These are phyloP conservation scores for Aspergillus ochraceoroseus DNA, from an alignment of 2,329 filamentous ascomycete species.

Conservation along the genomic window DNA sequence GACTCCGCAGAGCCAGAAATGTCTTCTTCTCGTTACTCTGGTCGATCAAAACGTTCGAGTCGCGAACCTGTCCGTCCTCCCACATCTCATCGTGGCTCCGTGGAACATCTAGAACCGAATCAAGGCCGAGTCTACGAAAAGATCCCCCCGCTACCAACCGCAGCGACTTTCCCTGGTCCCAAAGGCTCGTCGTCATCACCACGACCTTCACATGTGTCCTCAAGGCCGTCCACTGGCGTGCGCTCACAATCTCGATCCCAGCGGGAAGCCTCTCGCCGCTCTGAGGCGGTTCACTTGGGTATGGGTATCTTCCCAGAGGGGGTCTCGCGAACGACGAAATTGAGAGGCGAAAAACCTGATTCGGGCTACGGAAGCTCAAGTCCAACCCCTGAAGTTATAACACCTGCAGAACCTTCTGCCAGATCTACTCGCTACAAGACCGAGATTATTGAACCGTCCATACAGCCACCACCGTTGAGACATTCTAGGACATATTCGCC, in stretches of 20 bases:
- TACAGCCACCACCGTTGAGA: constrained; percentile 22
- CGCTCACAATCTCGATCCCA: constrained; percentile 28
- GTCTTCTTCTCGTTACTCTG: constrained; percentile 28
- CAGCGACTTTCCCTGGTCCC: constrained; percentile 32
- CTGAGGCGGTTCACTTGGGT: constrained; percentile 25
- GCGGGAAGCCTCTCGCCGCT: constrained; percentile 28
- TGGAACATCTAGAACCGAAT: constrained; percentile 29
- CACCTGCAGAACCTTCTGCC: constrained; percentile 30
- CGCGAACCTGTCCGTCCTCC: constrained; percentile 23
- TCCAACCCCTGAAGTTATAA: constrained; percentile 38
- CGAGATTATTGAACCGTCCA: constrained; percentile 27
- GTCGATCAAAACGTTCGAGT: constrained; percentile 29
- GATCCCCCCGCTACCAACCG: constrained; percentile 36
- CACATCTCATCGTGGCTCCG: constrained; percentile 32
- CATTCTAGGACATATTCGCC: constrained; percentile 30
- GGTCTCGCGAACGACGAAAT: constrained; percentile 34
- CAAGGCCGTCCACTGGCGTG: constrained; percentile 32
- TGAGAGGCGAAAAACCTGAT: constrained; percentile 39
- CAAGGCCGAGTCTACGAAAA: constrained; percentile 22
- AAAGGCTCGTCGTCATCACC: constrained; percentile 27
- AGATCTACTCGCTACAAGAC: constrained; percentile 36
- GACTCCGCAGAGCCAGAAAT: constrained; percentile 32
- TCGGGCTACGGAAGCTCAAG: constrained; percentile 46
- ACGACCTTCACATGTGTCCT: constrained; percentile 30
- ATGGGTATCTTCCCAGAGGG: constrained; percentile 26